These are phyloP conservation scores for Chaetomium sp. DNA, from an alignment of 2,329 filamentous ascomycete species.

Conservation along the genomic window DNA sequence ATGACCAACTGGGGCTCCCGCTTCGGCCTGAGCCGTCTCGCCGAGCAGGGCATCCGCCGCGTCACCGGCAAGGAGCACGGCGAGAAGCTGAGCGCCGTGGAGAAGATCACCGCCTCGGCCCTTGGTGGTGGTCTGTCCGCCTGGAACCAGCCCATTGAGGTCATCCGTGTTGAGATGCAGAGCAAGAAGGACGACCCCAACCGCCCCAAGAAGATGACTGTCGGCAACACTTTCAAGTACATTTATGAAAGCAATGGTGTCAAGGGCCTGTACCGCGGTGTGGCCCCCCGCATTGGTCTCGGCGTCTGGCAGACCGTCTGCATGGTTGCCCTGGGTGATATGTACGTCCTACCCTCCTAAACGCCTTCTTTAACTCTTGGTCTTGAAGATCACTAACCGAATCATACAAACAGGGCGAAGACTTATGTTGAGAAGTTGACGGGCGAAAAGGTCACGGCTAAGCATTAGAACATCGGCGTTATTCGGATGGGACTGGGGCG, in stretches of 20 bases:
- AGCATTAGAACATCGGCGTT: conserved; percentile 47
- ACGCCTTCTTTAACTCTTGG: conserved; percentile 3
- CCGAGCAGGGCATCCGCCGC: conserved; percentile 79
- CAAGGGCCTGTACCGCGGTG: conserved; percentile 90
- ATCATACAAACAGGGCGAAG: conserved; percentile 48
- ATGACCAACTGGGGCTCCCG: conserved; percentile 99
- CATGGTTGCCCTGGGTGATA: conserved; percentile 98
- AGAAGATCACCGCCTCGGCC: conserved; percentile 84
- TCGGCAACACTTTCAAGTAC: conserved; percentile 77
- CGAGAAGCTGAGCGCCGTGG: conserved; percentile 68
- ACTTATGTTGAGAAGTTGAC: conserved; percentile 61
- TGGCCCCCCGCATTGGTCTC: conserved; percentile 87
- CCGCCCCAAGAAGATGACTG: conserved; percentile 97
- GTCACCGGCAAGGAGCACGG: conserved; percentile 70
- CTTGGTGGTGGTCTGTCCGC: conserved; percentile 91
- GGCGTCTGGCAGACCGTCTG: conserved; percentile 99
- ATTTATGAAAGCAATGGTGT: conserved; percentile 87
- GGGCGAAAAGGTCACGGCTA: conserved; percentile 57
- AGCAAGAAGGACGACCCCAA: conserved; percentile 97
- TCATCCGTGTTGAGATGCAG: conserved; percentile 99
- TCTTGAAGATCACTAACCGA: conserved; percentile 10
- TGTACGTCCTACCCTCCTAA: conserved; percentile 55
- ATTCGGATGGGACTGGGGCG: not conserved
- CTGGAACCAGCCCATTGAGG: conserved; percentile 99
- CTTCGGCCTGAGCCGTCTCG: conserved; percentile 87